Percentiles rank a stretch among this genome's conserved stretches.
Evolutionary conservation across 2,329 filamentous ascomycete genomes (phyloP).

Genomic region (Alternaria gansuensis): DNA sequence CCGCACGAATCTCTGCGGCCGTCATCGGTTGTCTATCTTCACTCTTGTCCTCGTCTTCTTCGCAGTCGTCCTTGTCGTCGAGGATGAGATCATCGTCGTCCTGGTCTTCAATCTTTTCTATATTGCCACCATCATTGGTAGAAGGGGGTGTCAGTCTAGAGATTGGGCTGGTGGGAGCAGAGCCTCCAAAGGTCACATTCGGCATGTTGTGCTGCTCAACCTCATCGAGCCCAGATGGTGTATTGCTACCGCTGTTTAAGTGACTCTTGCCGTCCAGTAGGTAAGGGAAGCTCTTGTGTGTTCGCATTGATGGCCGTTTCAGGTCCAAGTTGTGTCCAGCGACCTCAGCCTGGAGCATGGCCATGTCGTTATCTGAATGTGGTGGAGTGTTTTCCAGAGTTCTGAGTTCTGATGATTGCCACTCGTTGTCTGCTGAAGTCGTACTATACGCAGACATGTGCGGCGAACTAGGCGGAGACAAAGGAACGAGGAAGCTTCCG

Average conservation of each 20-base stretch:
- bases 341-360: constrained; percentile 50
- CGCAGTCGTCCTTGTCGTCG: constrained; percentile 52
- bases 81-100: constrained; percentile 50
- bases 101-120: constrained; percentile 53
- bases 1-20: constrained; percentile 59
- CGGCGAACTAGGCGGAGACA: constrained; percentile 61
- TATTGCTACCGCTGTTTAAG: constrained; percentile 35
- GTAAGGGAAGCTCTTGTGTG: constrained; percentile 57
- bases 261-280: constrained; percentile 51
- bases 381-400: constrained; percentile 47
- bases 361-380: constrained; percentile 52
- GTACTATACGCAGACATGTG: constrained; percentile 60
- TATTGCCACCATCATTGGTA: constrained; percentile 47
- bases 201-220: constrained; percentile 49
- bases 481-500: constrained; percentile 57
- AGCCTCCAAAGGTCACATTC: constrained; percentile 53
- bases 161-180: constrained; percentile 57
- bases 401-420: constrained; percentile 54
- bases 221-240: constrained; percentile 48
- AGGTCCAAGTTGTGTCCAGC: constrained; percentile 49
- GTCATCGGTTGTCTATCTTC: constrained; percentile 54
- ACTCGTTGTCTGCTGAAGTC: constrained; percentile 55
- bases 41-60: constrained; percentile 42
- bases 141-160: constrained; percentile 58
- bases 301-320: constrained; percentile 53